A percentile compares a stretch with the other conserved stretches of the same genome.
These are phyloP conservation scores for Pilasporangium apinafurcum DNA, from an alignment of 352 stramenopile species.

Conservation along the genomic window DNA sequence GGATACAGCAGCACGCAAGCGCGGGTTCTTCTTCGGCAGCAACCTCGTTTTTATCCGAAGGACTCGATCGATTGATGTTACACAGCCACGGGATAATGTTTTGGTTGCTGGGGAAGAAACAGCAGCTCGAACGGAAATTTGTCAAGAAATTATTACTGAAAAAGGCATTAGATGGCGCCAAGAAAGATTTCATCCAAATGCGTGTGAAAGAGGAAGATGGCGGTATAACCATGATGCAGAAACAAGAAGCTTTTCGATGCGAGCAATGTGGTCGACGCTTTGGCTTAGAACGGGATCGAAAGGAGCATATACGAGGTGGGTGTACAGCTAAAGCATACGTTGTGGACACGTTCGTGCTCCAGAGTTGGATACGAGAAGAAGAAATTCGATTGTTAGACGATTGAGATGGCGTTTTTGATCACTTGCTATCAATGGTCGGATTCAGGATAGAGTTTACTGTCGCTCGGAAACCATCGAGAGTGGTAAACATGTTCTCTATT, in stretches of 20 bases:
- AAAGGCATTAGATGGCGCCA: constrained; percentile 18
- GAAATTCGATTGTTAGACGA: constrained; percentile 32
- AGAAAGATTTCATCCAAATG: constrained; percentile 11
- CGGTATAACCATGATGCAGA: too few relatives aligned
- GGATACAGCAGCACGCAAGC: constrained; percentile 11
- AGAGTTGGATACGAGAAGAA: constrained; percentile 36
- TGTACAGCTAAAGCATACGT: constrained; percentile 12
- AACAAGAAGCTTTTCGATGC: constrained; percentile 10
- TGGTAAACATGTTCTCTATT: too few relatives aligned
- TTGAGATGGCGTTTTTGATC: too few relatives aligned
- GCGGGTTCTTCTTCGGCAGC: constrained; percentile 19
- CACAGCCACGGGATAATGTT: constrained; percentile 38
- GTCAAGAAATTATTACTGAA: constrained; percentile 40
- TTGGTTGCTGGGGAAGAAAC: constrained; percentile 34
- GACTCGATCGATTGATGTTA: constrained; percentile 26
- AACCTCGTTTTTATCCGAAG: constrained; percentile 19
- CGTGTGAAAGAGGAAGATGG: constrained; percentile 5
- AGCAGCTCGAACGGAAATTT: constrained; percentile 41
- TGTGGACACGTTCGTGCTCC: constrained; percentile 29
- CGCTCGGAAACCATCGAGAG: too few relatives aligned
- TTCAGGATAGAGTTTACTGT: too few relatives aligned
- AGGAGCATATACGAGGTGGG: constrained; percentile 16
- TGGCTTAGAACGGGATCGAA: constrained; percentile 22
- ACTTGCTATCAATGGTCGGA: too few relatives aligned
- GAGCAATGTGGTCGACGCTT: constrained; percentile 22